Conservation (phyloP, 2,329 filamentous ascomycete genomes). For the Microcyclosporella mali region DNA sequence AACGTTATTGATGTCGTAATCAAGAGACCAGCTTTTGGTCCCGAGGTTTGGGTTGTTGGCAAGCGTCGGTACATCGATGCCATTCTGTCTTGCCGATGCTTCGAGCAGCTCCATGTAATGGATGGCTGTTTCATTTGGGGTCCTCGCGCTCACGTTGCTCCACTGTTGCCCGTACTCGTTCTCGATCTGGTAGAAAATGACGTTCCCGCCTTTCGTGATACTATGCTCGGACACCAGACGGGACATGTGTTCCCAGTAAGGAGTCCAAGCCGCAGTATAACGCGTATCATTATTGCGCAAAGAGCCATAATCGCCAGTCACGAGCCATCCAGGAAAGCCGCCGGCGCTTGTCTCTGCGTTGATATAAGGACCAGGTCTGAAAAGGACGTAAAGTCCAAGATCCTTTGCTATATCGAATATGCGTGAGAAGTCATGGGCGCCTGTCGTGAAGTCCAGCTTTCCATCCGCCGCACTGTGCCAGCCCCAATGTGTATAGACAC, state of each 20-base stretch:
- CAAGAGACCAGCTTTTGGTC: slow-evolving; percentile 54
- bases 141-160: slow-evolving; percentile 31
- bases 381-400: slow-evolving; percentile 49
- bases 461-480: slow-evolving; percentile 37
- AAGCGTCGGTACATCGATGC: slow-evolving; percentile 53
- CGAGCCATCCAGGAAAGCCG: slow-evolving; percentile 56
- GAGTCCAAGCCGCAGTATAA: slow-evolving; percentile 50
- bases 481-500: slow-evolving; percentile 45
- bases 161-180: slow-evolving; percentile 47
- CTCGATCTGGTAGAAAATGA: slow-evolving; percentile 53
- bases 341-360: slow-evolving; percentile 58
- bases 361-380: slow-evolving; percentile 54
- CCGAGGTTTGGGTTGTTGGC: slow-evolving; percentile 56
- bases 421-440: slow-evolving; percentile 49
- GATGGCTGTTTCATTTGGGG: slow-evolving; percentile 44
- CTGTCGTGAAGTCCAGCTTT: slow-evolving; percentile 46
- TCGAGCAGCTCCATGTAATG: slow-evolving; percentile 55
- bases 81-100: slow-evolving; percentile 46
- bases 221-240: slow-evolving; percentile 47
- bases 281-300: slow-evolving; percentile 49
- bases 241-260: slow-evolving; percentile 43
- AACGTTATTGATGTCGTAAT: slow-evolving; percentile 46
- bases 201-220: slow-evolving; percentile 53
- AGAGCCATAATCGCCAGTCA: slow-evolving; percentile 52
- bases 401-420: slow-evolving; percentile 48